Evolutionary conservation across 352 stramenopile species (phyloP).

Genomic region (Globisporangium ultimum): DNA sequence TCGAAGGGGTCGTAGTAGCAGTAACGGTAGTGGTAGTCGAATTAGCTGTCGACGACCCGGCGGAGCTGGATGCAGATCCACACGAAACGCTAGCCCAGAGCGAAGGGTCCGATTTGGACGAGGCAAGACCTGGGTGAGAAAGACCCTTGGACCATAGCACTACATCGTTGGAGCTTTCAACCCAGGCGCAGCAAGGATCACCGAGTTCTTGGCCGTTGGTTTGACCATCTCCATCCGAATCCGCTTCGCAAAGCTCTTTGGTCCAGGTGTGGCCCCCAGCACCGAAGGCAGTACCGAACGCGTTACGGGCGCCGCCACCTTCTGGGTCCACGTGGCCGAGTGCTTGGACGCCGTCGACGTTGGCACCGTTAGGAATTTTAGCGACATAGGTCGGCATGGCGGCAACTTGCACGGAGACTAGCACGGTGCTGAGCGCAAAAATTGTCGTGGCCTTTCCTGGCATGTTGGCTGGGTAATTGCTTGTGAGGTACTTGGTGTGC

Average conservation of each 20-base stretch:
- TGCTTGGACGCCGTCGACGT: conserved; percentile 16
- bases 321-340: conserved; percentile 32
- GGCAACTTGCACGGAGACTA: conserved; percentile 1
- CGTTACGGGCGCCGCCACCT: conserved; percentile 26
- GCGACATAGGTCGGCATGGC: conserved; percentile 3
- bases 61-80: background rate
- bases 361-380: conserved; percentile 25
- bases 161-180: conserved; percentile 14
- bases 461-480: background rate
- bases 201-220: conserved; percentile 68
- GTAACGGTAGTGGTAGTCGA: conserved; percentile 2
- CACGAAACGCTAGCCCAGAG: conserved; percentile 14
- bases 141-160: conserved; percentile 14
- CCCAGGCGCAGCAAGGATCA: conserved; percentile 45
- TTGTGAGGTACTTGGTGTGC: background rate
- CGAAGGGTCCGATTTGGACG: conserved; percentile 18
- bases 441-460: background rate
- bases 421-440: background rate
- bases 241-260: conserved; percentile 29
- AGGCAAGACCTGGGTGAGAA: conserved; percentile 15
- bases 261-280: conserved; percentile 22
- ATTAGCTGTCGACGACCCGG: background rate
- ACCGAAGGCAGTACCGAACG: conserved; percentile 27
- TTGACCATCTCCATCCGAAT: conserved; percentile 4
- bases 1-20: background rate